Evolutionary conservation across 169 alveolate genomes (phyloP), one percentile per base, ranked within the genome.

Genomic region (Eimeria tenella): DNA sequence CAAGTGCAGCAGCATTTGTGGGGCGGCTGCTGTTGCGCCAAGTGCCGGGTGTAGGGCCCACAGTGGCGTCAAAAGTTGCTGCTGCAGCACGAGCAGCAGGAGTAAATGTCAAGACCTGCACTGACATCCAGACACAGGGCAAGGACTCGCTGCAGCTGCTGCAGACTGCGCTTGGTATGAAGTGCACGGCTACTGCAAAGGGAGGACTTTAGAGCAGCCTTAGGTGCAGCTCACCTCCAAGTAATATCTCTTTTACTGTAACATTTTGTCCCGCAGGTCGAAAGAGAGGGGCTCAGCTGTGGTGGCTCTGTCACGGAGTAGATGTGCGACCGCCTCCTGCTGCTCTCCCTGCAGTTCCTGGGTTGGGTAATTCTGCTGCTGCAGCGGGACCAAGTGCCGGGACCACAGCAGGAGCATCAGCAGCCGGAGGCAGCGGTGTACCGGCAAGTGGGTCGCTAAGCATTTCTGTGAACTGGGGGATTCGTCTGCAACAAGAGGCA

Each of bases 381-480:
- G 60, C 75, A 21, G 82, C 23, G 42, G 58, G 10, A 71, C 58
- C 82, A 71, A 55, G 56, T 17, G 23, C 55, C n/a, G 60, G 21
- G 3, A 23, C 60, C 63, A 56, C 56, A 21, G 58, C 55, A 13
- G 50, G 55, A 19, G 90, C 79, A 15, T 60, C 70, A 19, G 52
- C 93, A 1, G 58, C 50, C 56, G 53, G 53, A 63, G 17, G 21
- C 9, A 49, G 62, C 93, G 42, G 65, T 49, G 0, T 62, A 42
- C 91, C 90, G 6, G 62, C 82, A 4, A 65, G 68, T 25, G 60
- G 90, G 13, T 63, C 91, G 10, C 56, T 93, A 50, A 81, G 93
- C 23, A 25, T 93, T 19, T 70, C 91, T 55, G 93, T 93, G 25
- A 93, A 93, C 49, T 93, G 95, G 95, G 95, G 95, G 21, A 68